Evolutionary conservation across 345 rosid species (phyloP), one percentile per base, ranked within the genome.

Genomic region (Citrus unshiu): DNA sequence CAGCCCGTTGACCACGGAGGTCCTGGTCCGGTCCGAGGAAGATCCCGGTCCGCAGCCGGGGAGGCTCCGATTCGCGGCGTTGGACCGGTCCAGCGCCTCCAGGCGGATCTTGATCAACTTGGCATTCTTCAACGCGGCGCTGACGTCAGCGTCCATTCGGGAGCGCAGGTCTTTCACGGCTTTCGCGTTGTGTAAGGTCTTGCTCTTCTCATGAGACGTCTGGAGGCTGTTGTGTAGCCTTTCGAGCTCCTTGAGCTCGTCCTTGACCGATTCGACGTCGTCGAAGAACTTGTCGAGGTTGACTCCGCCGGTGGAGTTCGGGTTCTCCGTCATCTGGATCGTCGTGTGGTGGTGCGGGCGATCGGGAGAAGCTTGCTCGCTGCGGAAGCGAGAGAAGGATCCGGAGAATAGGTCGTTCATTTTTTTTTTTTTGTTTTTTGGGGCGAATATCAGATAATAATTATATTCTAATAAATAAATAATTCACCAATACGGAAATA

Each of bases 41-140:
- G 99, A 94, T 3, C 98, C 98, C 3, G 93, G 89, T 6, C 98
- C 98, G 64, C 97, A 93, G 0, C 95, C 98, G 1, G 95, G 98
- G 4, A 94, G 80, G 73, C 85, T 83, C 75, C 93, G 90, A 76
- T 89, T 91, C n/a, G 94, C 87, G 1, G 94, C 95, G 83, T 94
- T 97, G 78, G 98, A 84, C 4, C 98, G 90, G 73, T 97, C 99
- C 27, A 97, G 86, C 5, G 94, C 94, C 87, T 97, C 99, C 40
- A 97, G 81, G 63, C 93, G 83, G 22, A 88, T 93, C 89, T 92
- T 93, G 68, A 92, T 84, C 63, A 91, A 49, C 89, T 94, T 97
- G 13, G 99, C 98, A 60, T 87, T 94, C 86, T 89, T 92, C 81
- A 97, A 51, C 1, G 99, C 98, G 63, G 70, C 66, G 70, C 92